phyloP scores from a whole-genome alignment of 495 filamentous ascomycete species.

The Xylaria grammica region DNA sequence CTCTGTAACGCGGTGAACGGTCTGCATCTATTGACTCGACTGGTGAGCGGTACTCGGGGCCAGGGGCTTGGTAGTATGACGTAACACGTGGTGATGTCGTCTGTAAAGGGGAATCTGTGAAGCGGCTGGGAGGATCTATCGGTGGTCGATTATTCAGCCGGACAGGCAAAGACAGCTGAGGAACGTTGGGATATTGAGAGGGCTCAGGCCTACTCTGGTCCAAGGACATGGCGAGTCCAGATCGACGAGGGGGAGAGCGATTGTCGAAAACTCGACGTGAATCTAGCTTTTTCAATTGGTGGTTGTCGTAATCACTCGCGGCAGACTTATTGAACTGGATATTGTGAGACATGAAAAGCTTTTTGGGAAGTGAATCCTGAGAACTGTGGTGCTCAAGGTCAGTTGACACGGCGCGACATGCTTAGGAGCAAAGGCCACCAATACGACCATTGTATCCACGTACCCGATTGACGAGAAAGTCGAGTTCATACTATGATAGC shows the following conservation, averaged over 20 bases:
- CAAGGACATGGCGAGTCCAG: constrained; percentile 58
- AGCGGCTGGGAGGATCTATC: constrained; percentile 50
- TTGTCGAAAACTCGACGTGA: constrained; percentile 63
- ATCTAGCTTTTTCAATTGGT: constrained; percentile 76
- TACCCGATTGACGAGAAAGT: constrained; percentile 38
- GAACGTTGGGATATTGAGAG: constrained; percentile 52
- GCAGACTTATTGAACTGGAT: constrained; percentile 59
- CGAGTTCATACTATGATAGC: constrained; percentile 41
- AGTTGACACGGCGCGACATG: constrained; percentile 18
- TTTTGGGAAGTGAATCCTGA: constrained; percentile 44
- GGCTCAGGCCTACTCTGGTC: constrained; percentile 50
- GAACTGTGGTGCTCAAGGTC: constrained; percentile 28
- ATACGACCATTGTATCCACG: constrained; percentile 16
- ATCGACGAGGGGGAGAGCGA: constrained; percentile 58
- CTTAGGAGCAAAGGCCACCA: not conserved
- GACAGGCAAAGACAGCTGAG: constrained; percentile 57
- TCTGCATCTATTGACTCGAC: constrained; percentile 53
- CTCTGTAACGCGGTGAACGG: constrained; percentile 64
- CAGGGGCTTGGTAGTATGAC: constrained; percentile 53
- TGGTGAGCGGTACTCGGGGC: constrained; percentile 56
- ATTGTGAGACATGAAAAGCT: constrained; percentile 50
- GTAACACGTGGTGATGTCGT: constrained; percentile 55
- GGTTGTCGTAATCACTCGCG: constrained; percentile 78
- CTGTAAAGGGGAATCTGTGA: constrained; percentile 51
- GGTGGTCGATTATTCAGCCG: constrained; percentile 39